Base-by-base conservation (phyloP, 2,329 filamentous ascomycete species). In the Fusarium verticillioides region DNA sequence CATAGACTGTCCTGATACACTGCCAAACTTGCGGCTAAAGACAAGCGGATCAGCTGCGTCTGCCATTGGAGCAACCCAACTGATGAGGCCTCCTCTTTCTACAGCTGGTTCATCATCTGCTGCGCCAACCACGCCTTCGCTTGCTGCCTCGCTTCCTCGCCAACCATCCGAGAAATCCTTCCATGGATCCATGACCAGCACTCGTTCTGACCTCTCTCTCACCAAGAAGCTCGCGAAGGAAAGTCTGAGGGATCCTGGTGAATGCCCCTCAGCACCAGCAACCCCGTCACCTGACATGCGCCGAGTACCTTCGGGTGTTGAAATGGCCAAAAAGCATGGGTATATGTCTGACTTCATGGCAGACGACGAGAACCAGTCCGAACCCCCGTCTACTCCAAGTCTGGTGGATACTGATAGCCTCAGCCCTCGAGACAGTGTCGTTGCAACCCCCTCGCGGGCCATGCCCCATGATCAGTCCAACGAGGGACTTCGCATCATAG, bases 1-100 rank as follows among this genome's bases (percentile, higher is more conserved):
- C 19, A 80, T 88, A 23, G 81, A 82, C 42, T 75, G 76, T 50
- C 66, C 75, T 36, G 78, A 80, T 40, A 61, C 70, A 21, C 64
- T 81, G 16, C 70, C 77, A 26, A 80, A 79, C 58, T 59, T 81
- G 50, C 75, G 72, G 21, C 62, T 79, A 18, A 75, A 75, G 53
- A 66, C 54, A 53, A 72, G 62, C 40, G 72, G 74, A 30, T 64
- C 74, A 49, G 52, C 63, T 37, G 74, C 74, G 21, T 73, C 72
- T 50, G 57, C 72, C 32, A 26, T 63, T 43, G 69, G 52, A 37
- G 59, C 58, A 32, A 56, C 47, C 23, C 60, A 60, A 18, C 39
- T 53, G 11, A 42, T 57, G 36, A 67, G 57, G 7, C 64, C 66
- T 16, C 56, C 63, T 73, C 60, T 62, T 39, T 72, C 64, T 26